A percentile compares a stretch with the other conserved stretches of the same genome.
Conservation (phyloP, 2,329 filamentous ascomycete species). For the Aspergillus unguis region DNA sequence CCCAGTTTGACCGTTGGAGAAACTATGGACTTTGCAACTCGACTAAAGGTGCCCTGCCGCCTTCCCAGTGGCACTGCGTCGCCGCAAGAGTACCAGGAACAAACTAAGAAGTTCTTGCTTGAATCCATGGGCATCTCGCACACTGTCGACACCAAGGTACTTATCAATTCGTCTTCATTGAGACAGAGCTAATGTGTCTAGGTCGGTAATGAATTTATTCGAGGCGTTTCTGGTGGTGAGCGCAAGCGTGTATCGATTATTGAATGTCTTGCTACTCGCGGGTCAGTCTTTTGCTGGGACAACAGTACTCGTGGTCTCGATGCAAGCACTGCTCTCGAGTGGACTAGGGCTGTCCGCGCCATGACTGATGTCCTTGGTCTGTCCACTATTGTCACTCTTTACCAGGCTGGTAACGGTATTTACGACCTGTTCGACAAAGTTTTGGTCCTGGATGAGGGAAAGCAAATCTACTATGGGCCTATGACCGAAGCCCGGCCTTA, state of each 20-base stretch:
- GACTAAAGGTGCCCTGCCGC: conserved; percentile 54
- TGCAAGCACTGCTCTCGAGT: conserved; percentile 62
- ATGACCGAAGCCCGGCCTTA: conserved; percentile 58
- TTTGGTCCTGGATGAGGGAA: conserved; percentile 63
- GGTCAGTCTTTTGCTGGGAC: conserved; percentile 63
- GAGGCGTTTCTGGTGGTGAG: conserved; percentile 67
- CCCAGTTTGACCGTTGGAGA: conserved; percentile 51
- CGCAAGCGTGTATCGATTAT: conserved; percentile 67
- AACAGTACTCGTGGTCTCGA: conserved; percentile 65
- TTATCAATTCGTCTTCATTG: too few species aligned
- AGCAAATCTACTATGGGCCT: conserved; percentile 64
- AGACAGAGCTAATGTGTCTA: background rate
- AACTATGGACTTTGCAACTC: conserved; percentile 55
- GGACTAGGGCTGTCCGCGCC: conserved; percentile 58
- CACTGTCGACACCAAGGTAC: conserved; percentile 57
- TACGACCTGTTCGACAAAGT: conserved; percentile 70
- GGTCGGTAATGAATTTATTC: conserved; percentile 64
- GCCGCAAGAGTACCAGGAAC: conserved; percentile 46
- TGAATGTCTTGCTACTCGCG: conserved; percentile 59
- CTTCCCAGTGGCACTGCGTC: conserved; percentile 45
- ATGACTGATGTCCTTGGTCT: conserved; percentile 62
- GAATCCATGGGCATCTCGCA: conserved; percentile 58
- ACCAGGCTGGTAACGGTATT: conserved; percentile 68
- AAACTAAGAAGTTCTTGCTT: conserved; percentile 55
- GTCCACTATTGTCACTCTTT: conserved; percentile 61